Percentiles rank a stretch among this genome's conserved stretches.
These are phyloP conservation scores for Microsporum audouinii DNA, from an alignment of 2,329 filamentous ascomycete genomes.

Conservation along the genomic window DNA sequence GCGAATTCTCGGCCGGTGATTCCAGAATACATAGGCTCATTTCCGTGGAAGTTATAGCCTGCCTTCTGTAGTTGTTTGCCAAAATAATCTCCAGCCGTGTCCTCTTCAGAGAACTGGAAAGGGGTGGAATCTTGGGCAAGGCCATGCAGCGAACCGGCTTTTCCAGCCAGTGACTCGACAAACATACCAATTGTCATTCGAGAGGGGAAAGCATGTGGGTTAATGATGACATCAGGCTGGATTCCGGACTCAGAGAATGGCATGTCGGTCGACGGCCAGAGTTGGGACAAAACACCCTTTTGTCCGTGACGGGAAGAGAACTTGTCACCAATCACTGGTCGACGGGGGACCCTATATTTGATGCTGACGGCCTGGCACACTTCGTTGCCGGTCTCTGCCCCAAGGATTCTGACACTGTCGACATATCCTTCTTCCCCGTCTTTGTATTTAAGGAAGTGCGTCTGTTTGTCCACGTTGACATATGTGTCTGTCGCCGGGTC, in stretches of 20 bases:
- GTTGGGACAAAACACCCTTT: conserved; percentile 92
- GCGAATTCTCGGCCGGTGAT: conserved; percentile 90
- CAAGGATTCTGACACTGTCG: conserved; percentile 85
- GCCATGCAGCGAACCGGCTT: conserved; percentile 85
- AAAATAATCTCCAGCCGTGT: conserved; percentile 88
- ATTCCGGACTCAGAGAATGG: conserved; percentile 95
- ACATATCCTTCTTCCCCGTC: conserved; percentile 78
- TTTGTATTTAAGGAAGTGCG: conserved; percentile 88
- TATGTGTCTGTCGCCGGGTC: conserved; percentile 61
- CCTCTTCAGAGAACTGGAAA: conserved; percentile 85
- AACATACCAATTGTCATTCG: conserved; percentile 99
- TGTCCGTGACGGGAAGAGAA: conserved; percentile 98
- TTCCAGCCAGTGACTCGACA: conserved; percentile 90
- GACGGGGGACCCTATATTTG: conserved; percentile 83
- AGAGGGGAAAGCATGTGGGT: conserved; percentile 96
- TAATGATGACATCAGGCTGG: conserved; percentile 96
- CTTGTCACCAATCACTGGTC: conserved; percentile 93
- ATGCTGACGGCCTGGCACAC: conserved; percentile 80
- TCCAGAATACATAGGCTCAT: conserved; percentile 96
- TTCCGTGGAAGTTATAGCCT: conserved; percentile 95
- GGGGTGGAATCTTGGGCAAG: conserved; percentile 93
- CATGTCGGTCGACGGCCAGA: conserved; percentile 90
- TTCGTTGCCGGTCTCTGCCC: conserved; percentile 70
- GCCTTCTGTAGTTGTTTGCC: conserved; percentile 90
- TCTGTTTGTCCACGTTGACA: conserved; percentile 74